Evolutionary conservation across 192 early-diverging fungal genomes (phyloP).

Genomic region (Coemansia sp.): DNA sequence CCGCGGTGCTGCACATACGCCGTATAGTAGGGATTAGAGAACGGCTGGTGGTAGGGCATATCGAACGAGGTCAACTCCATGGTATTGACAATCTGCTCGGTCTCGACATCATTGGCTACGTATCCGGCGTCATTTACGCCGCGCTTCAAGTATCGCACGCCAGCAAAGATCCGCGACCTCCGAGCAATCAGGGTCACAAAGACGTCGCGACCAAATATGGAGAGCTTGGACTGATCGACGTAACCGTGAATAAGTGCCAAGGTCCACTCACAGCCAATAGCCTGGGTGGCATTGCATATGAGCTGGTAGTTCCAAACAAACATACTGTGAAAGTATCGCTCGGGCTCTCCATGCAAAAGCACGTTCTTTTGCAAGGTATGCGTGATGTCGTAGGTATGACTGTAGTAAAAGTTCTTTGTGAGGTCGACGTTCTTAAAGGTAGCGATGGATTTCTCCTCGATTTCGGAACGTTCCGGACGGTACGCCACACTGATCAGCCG

Average conservation of each 20-base stretch:
- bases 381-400: slow-evolving; percentile 96
- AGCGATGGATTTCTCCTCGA: slow-evolving; percentile 75
- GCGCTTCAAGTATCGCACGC: slow-evolving; percentile 94
- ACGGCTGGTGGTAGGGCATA: slow-evolving; percentile 55
- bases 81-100: slow-evolving; percentile 96
- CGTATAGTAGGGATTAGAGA: slow-evolving; percentile 76
- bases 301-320: slow-evolving; percentile 95
- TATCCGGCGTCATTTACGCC: slow-evolving; percentile 95
- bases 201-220: slow-evolving; percentile 89
- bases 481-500: slow-evolving; percentile 72
- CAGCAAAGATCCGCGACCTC: slow-evolving; percentile 92
- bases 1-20: slow-evolving; percentile 98
- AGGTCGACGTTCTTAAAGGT: slow-evolving; percentile 94
- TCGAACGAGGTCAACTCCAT: slow-evolving; percentile 90
- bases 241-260: slow-evolving; percentile 86
- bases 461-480: slow-evolving; percentile 73
- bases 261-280: slow-evolving; percentile 45
- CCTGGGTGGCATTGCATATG: slow-evolving; percentile 56
- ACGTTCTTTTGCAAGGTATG: slow-evolving; percentile 85
- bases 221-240: slow-evolving; percentile 95
- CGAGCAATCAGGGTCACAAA: slow-evolving; percentile 94
- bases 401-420: slow-evolving; percentile 97
- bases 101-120: slow-evolving; percentile 99
- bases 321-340: slow-evolving; percentile 71
- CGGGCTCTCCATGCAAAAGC: slow-evolving; percentile 4